Percentiles rank a stretch among this genome's conserved stretches.
Evolutionary conservation across 345 rosid species (phyloP).

Genomic region (Angophora floribunda): DNA sequence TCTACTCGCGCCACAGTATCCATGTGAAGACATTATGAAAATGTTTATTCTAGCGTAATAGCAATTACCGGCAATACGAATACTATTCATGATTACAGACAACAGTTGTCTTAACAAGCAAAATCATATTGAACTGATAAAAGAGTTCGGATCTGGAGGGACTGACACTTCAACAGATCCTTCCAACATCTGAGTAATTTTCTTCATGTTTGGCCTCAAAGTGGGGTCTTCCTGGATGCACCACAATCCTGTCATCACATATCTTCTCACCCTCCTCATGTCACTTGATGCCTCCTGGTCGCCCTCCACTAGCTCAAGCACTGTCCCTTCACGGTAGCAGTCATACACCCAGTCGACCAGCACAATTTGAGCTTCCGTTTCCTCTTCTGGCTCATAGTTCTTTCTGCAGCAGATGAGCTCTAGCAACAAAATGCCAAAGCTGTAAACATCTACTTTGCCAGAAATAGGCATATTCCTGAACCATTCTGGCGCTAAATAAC

Average conservation of each 20-base stretch:
- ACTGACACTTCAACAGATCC: background rate
- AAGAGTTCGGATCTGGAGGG: background rate
- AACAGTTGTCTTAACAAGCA: background rate
- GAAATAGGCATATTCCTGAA: conserved; percentile 38
- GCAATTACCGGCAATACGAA: conserved; percentile 1
- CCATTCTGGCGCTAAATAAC: conserved; percentile 59
- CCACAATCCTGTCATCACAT: background rate
- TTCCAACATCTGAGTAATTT: background rate
- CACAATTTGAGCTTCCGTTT: background rate
- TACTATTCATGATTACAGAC: background rate
- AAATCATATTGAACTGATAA: background rate
- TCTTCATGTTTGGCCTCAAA: conserved; percentile 1
- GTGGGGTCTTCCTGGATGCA: background rate
- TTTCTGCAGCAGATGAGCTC: background rate
- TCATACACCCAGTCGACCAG: background rate
- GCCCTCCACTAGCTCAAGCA: background rate
- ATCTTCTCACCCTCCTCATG: background rate
- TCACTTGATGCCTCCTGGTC: background rate
- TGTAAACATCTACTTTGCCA: conserved; percentile 6
- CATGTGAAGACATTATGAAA: conserved; percentile 17
- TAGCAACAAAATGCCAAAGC: background rate
- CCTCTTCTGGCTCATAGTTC: background rate
- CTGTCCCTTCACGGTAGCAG: fast-evolving
- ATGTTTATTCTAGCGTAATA: conserved; percentile 32
- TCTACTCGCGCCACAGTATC: too few species aligned